Base-by-base conservation (phyloP, 352 stramenopile species). In the Plasmopara viticola region DNA sequence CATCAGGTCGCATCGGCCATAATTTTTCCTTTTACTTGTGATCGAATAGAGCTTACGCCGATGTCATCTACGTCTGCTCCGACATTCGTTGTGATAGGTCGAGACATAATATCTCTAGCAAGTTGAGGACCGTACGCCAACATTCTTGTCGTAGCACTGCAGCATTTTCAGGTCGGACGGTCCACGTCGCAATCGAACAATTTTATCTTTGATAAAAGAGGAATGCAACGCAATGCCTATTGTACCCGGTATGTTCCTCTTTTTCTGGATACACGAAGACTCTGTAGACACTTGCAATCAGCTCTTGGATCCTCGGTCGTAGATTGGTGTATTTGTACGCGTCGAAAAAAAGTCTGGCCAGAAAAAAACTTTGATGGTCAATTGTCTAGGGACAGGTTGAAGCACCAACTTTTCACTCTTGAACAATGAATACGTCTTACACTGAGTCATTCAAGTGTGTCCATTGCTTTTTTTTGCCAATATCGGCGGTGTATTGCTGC, bases 231-330 rank as follows among this genome's bases (percentile, higher is more conserved):
- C 62, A 9, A 60, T 59, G 20, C 77, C 74, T 9, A 60, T 86
- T 4, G 55, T 42, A 57, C 46, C 51, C 4, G 60, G 56, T 13
- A 64, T 56, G 0, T 68, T 56, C 45, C 51, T 68, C 49, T 61
- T 68, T 68, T 18, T 56, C 56, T 0, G 56, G 60, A 20, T 56
- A 68, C 34, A 64, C 56, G 5, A 61, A 66, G 7, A 54, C 40
- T 7, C 51, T 86, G 35, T 89, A 75, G 78, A 81, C 64, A 5
- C 72, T 68, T 34, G 68, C 74, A 17, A 65, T 86, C 25, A 82
- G 77, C 47, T 64, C 64, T 10, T 87, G 75, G 75, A 71, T 87
- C 49, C 52, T 82, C 15, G 74, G 73, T 10, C 69, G 70, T 33
- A 83, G 66, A 45, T 85, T 51, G 73, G 75, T 10, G 33, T 62